Percentiles rank a stretch among this genome's conserved stretches.
phyloP scores from a whole-genome alignment of 2,329 filamentous ascomycete genomes.

The Rachicladosporium sp. region DNA sequence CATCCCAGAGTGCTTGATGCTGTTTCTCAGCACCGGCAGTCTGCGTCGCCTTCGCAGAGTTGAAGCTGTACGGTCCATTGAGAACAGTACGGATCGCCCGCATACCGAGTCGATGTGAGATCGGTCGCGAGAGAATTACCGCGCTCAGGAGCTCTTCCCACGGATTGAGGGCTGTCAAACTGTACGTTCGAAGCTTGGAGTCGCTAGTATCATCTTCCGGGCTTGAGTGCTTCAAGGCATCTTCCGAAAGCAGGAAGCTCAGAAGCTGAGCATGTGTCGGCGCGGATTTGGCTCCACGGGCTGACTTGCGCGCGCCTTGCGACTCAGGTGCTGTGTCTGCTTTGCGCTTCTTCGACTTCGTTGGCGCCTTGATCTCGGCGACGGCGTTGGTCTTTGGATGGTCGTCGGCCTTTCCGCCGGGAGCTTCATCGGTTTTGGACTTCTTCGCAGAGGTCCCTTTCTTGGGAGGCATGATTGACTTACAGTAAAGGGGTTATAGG shows the following conservation, averaged over 20 bases:
- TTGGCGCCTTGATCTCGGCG: too few species aligned
- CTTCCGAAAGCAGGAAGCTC: conserved; percentile 21
- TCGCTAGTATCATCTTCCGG: conserved; percentile 24
- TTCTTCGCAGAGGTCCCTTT: too few species aligned
- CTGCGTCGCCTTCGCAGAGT: conserved; percentile 21
- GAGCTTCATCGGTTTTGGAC: too few species aligned
- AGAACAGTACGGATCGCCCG: conserved; percentile 33
- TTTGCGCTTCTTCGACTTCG: too few species aligned
- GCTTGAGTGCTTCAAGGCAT: conserved; percentile 19
- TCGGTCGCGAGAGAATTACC: conserved; percentile 32
- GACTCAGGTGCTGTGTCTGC: too few species aligned
- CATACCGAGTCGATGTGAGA: conserved; percentile 32
- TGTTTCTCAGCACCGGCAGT: conserved; percentile 27
- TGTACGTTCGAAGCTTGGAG: conserved; percentile 21
- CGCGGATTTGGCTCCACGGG: too few species aligned
- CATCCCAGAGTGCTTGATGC: conserved; percentile 29
- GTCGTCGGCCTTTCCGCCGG: too few species aligned
- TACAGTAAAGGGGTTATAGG: too few species aligned
- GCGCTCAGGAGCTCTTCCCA: conserved; percentile 36
- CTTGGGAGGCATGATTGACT: too few species aligned
- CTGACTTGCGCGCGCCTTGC: too few species aligned
- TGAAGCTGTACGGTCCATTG: conserved; percentile 31
- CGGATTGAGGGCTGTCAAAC: conserved; percentile 22
- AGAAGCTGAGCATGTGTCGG: conserved; percentile 15
- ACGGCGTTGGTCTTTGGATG: too few species aligned